Evolutionary conservation across 2,329 filamentous ascomycete species (phyloP).

Genomic region (Colletotrichum sp.): DNA sequence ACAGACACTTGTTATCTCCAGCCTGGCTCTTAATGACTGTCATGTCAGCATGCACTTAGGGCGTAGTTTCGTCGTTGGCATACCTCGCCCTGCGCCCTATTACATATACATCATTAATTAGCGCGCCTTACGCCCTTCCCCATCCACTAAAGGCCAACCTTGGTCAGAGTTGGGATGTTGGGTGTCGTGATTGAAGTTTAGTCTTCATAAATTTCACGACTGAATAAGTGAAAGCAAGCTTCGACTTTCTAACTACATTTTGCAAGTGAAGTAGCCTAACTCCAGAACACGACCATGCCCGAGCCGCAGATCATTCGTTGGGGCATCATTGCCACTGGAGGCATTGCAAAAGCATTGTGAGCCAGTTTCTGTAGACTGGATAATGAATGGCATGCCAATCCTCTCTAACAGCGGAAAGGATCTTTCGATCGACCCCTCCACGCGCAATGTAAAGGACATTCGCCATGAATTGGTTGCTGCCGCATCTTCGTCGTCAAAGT

Average conservation of each 20-base stretch:
- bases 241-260: neutral
- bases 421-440: slow-evolving; percentile 74
- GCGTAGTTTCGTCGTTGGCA: neutral
- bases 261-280: neutral
- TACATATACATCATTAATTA: rapidly evolving
- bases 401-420: slow-evolving; percentile 72
- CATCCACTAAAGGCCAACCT: neutral
- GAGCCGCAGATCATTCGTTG: slow-evolving; percentile 58
- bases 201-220: neutral
- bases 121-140: neutral
- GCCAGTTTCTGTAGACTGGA: slow-evolving; percentile 24
- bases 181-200: neutral
- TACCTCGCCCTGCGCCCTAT: neutral
- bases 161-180: neutral
- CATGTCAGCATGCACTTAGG: neutral
- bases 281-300: slow-evolving; percentile 36
- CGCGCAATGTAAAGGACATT: slow-evolving; percentile 74
- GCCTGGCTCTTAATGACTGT: neutral
- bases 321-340: slow-evolving; percentile 67
- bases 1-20: neutral
- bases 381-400: neutral
- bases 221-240: rapidly evolving
- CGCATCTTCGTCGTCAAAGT: slow-evolving; percentile 78
- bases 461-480: slow-evolving; percentile 80
- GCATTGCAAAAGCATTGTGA: slow-evolving; percentile 58